These are phyloP conservation scores for Lablab purpureus DNA, from an alignment of 306 rosid genomes.

Conservation along the genomic window DNA sequence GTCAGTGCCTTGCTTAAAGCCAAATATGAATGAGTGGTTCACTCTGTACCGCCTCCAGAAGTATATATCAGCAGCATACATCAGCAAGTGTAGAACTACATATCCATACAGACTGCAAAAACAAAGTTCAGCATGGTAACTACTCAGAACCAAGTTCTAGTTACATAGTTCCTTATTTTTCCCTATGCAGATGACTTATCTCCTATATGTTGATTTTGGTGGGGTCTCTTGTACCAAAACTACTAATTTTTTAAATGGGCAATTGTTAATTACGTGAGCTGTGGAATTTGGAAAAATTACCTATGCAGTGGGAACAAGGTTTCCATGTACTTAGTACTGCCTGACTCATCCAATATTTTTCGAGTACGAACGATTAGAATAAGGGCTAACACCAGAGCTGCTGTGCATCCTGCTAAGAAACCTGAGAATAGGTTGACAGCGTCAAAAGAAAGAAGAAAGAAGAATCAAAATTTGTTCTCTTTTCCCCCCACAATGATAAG, in stretches of 20 bases:
- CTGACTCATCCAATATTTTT: conserved; percentile 39
- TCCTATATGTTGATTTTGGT: not conserved
- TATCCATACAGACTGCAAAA: conserved; percentile 69
- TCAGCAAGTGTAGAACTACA: conserved; percentile 68
- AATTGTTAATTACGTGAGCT: not conserved
- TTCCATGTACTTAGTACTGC: conserved; percentile 60
- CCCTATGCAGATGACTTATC: not conserved
- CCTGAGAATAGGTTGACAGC: conserved; percentile 51
- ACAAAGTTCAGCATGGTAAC: conserved; percentile 6
- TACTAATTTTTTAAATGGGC: not conserved
- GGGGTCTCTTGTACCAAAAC: not conserved
- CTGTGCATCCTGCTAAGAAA: conserved; percentile 71
- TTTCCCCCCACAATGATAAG: no score
- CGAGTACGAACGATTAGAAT: conserved; percentile 52
- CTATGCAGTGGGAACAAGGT: conserved; percentile 76
- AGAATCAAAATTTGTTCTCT: not conserved
- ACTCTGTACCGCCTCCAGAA: conserved; percentile 70
- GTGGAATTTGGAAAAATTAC: conserved; percentile 39
- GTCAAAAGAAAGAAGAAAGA: not conserved
- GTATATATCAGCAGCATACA: conserved; percentile 68
- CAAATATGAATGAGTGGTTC: conserved; percentile 76
- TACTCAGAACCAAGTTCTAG: not conserved
- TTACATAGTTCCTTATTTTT: not conserved
- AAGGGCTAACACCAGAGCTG: conserved; percentile 65
- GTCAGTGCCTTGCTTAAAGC: conserved; percentile 73